phyloP scores from a whole-genome alignment of 2,329 filamentous ascomycete genomes.

The Arthrobotrys iridis region DNA sequence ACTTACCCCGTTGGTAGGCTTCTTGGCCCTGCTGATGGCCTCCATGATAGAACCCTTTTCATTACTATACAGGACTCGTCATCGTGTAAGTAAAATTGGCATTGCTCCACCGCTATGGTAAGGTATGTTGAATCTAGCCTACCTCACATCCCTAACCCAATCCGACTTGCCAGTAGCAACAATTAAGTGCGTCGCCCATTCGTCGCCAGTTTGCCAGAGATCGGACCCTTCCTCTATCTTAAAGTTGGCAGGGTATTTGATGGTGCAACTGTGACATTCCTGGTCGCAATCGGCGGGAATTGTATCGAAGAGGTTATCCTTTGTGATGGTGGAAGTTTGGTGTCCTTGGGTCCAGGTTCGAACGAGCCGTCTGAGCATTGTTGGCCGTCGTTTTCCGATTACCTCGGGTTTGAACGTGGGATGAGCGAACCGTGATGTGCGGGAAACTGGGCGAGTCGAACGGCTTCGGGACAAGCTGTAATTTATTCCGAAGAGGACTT shows the following conservation, averaged over 20 bases:
- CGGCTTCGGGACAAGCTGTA: not conserved
- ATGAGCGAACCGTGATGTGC: not conserved
- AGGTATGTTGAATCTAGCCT: not conserved
- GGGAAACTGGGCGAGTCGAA: not conserved
- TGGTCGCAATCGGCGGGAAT: conserved; percentile 73
- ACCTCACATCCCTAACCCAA: conserved; percentile 85
- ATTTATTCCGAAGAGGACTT: not conserved
- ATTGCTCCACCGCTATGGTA: no score
- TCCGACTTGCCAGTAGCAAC: conserved; percentile 96
- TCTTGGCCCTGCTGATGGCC: conserved; percentile 67
- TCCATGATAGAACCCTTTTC: conserved; percentile 88
- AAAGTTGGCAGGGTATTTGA: conserved; percentile 77
- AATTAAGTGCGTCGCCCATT: conserved; percentile 77
- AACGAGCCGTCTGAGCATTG: conserved; percentile 43
- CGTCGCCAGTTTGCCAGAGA: conserved; percentile 65
- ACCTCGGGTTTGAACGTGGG: not conserved
- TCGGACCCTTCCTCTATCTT: conserved; percentile 80
- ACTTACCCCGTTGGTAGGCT: conserved; percentile 40
- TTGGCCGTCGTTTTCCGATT: conserved; percentile 4
- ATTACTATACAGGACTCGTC: conserved; percentile 63
- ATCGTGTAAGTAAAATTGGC: not conserved
- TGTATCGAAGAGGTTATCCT: conserved; percentile 50
- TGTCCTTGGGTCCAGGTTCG: conserved; percentile 23
- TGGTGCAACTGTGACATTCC: conserved; percentile 84
- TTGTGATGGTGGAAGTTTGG: conserved; percentile 28